Percentiles rank a stretch among this genome's conserved stretches.
These are phyloP conservation scores for Hyaloperonospora arabidopsidis DNA, from an alignment of 352 stramenopile genomes.

Conservation along the genomic window DNA sequence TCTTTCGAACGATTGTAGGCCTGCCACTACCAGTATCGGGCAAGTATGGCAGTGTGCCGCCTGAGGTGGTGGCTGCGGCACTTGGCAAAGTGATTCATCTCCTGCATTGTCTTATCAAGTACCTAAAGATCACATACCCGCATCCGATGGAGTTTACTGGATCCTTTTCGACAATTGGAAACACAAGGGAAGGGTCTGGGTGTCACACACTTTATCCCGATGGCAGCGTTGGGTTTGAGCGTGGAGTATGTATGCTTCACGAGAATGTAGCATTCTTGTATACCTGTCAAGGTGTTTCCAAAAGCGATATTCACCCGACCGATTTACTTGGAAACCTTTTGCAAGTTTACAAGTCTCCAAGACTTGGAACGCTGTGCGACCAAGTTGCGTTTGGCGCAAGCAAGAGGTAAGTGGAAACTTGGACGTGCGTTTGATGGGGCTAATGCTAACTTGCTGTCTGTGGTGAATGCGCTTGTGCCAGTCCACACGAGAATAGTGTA, in stretches of 20 bases:
- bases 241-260: conserved; percentile 63
- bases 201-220: conserved; percentile 83
- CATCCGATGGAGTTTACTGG: conserved; percentile 82
- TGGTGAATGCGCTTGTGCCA: neutral
- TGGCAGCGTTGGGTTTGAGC: conserved; percentile 66
- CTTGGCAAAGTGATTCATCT: conserved; percentile 74
- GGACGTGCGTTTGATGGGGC: neutral
- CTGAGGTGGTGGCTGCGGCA: conserved; percentile 62
- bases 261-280: conserved; percentile 69
- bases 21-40: conserved; percentile 68
- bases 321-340: conserved; percentile 71
- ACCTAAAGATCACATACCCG: conserved; percentile 59
- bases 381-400: conserved; percentile 13
- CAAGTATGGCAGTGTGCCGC: conserved; percentile 59
- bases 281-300: conserved; percentile 36
- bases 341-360: conserved; percentile 36
- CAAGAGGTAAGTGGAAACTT: conserved; percentile 16
- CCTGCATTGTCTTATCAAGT: conserved; percentile 58
- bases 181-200: conserved; percentile 60
- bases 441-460: neutral
- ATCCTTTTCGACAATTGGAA: conserved; percentile 83
- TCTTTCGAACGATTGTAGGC: conserved; percentile 58
- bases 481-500: conserved; percentile 4
- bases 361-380: conserved; percentile 39
- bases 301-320: conserved; percentile 32